Evolutionary conservation across 495 filamentous ascomycete species (phyloP), one percentile per base, ranked within the genome.

Genomic region (Penicillium odoratum): DNA sequence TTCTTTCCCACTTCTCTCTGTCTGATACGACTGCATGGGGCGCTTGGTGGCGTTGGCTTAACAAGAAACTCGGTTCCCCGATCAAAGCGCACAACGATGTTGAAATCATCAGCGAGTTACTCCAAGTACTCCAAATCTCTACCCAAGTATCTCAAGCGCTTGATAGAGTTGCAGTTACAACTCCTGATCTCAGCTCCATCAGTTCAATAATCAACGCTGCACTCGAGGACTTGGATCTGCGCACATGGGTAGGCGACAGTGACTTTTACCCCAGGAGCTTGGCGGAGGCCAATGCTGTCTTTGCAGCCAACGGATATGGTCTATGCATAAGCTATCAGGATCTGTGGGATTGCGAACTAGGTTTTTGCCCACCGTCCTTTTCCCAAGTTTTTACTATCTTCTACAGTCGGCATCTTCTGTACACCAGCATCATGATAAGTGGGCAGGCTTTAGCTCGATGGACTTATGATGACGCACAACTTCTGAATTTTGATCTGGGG

Each of bases 101-200:
- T 42, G 42, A 59, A 36, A 53, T 63, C 44, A 52, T 56, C 25
- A 59, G 55, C n/a, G 52, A 48, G 4, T 56, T 63, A 40, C 60
- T 63, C 29, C 49, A 29, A 48, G 15, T 51, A 52, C 33, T 63
- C 11, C 31, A 58, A 53, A 7, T 26, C 44, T 38, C 33, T 43
- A 59, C 61, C 28, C 56, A 63, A 43, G 49, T 57, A 6, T 49
- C 29, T 33, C 45, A 57, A 28, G n/a, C 34, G 31, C 53, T 63
- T 18, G 54, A 63, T 44, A 59, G 56, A 5, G 53, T 63, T 52
- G 61, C 56, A 8, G 25, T 63, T 43, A 53, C 53, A n/a, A 51
- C 51, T 28, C 56, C 56, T 21, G 60, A 58, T 52, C 34, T 58
- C 26, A 26, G 18, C 18, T 51, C 55, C 3, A 33, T 62, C 3